Evolutionary conservation across 2,329 filamentous ascomycete genomes (phyloP).

Genomic region (Epichloe hybrida): DNA sequence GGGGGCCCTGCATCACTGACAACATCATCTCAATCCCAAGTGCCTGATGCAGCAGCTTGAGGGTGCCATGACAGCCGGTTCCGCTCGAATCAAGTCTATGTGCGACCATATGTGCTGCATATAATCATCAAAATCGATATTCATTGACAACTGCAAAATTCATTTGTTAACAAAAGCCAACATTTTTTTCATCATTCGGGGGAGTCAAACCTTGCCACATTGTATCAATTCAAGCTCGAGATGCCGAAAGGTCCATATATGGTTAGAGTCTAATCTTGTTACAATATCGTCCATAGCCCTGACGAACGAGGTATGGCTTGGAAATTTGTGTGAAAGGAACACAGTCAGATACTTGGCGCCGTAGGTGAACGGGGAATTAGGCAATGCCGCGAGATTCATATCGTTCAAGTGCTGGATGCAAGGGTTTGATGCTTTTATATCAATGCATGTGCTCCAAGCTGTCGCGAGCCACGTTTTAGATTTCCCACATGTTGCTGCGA

Average conservation of each 20-base stretch:
- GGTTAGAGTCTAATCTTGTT: constrained; percentile 21
- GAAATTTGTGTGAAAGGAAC: constrained; percentile 22
- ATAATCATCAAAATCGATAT: too few species aligned
- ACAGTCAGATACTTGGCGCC: constrained; percentile 24
- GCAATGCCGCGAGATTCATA: constrained; percentile 11
- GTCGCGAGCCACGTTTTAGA: constrained; percentile 11
- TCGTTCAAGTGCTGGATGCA: constrained; percentile 28
- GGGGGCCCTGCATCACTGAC: too few species aligned
- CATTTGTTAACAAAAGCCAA: too few species aligned
- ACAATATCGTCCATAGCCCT: constrained; percentile 22
- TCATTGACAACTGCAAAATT: too few species aligned
- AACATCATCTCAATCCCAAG: too few species aligned
- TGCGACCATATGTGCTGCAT: too few species aligned
- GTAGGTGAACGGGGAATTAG: constrained; percentile 20
- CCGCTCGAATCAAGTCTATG: too few species aligned
- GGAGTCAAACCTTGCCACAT: too few species aligned
- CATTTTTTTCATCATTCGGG: too few species aligned
- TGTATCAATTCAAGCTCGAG: neutral
- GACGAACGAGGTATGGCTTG: constrained; percentile 17
- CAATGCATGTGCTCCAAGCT: constrained; percentile 18
- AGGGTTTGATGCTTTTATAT: constrained; percentile 29
- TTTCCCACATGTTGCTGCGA: constrained; percentile 8
- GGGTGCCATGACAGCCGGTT: too few species aligned
- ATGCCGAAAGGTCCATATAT: constrained; percentile 28
- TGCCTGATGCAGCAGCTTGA: too few species aligned